A percentile compares a stretch with the other conserved stretches of the same genome.
Conservation (phyloP, 805 yeast species). For the Teunomyces gatunensis region DNA sequence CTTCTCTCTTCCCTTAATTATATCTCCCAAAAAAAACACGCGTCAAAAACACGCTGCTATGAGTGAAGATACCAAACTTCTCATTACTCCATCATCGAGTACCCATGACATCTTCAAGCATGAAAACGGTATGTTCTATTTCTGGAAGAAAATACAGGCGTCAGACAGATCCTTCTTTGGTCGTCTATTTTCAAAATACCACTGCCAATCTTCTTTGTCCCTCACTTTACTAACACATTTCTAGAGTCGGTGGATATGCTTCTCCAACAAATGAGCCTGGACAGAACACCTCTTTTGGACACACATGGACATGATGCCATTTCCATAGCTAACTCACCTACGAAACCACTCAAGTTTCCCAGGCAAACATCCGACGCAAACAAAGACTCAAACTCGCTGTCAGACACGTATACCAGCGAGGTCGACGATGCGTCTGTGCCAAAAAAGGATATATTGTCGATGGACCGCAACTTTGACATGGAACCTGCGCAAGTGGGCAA, state of each 20-base stretch:
- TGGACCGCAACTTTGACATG: slow-evolving; percentile 22
- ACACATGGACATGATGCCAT: background rate
- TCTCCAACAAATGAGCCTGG: slow-evolving; percentile 24
- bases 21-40: background rate
- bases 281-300: slow-evolving; percentile 1
- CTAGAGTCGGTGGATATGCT: slow-evolving; percentile 30
- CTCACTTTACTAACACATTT: background rate
- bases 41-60: background rate
- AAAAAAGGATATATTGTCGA: slow-evolving; percentile 8
- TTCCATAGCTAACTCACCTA: slow-evolving; percentile 25
- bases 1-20: background rate
- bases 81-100: background rate
- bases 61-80: slow-evolving; percentile 2
- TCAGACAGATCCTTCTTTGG: background rate
- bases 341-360: slow-evolving; percentile 33
- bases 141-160: background rate
- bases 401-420: slow-evolving; percentile 43
- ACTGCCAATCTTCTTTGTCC: background rate
- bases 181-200: background rate
- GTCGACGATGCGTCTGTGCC: slow-evolving; percentile 9
- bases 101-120: slow-evolving; percentile 20
- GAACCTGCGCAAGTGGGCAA: slow-evolving; percentile 9
- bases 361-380: slow-evolving; percentile 7
- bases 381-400: slow-evolving; percentile 37
- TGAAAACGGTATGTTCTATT: slow-evolving; percentile 27